phyloP scores from a whole-genome alignment of 768 basidiomycete genomes.

The Trametes cubensis region DNA sequence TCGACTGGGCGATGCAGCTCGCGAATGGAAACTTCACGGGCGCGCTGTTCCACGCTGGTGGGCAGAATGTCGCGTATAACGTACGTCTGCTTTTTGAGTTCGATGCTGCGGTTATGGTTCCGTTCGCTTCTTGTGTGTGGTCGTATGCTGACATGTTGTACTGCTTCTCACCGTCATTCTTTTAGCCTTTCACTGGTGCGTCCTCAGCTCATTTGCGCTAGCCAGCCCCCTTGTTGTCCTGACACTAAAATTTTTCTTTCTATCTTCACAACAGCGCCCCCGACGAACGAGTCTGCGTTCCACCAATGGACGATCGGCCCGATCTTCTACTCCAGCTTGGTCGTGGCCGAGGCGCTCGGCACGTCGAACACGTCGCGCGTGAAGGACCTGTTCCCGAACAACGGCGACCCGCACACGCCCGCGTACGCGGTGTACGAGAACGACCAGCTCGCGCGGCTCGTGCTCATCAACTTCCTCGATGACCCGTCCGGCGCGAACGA shows the following conservation, averaged over 20 bases:
- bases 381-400: slow-evolving; percentile 42
- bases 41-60: slow-evolving; percentile 50
- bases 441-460: slow-evolving; percentile 44
- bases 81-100: slow-evolving; percentile 26
- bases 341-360: slow-evolving; percentile 51
- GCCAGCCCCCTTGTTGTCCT: neutral
- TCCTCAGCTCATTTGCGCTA: neutral
- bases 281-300: slow-evolving; percentile 42
- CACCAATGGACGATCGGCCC: slow-evolving; percentile 52
- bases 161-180: neutral
- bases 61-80: slow-evolving; percentile 52
- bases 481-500: slow-evolving; percentile 46
- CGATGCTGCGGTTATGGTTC: neutral
- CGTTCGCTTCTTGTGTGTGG: too few relatives aligned
- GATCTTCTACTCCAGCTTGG: slow-evolving; percentile 50
- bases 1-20: slow-evolving; percentile 54
- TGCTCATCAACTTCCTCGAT: slow-evolving; percentile 50
- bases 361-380: slow-evolving; percentile 45
- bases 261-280: slow-evolving; percentile 38
- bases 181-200: slow-evolving; percentile 52
- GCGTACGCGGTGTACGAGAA: slow-evolving; percentile 54
- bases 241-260: too few relatives aligned
- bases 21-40: slow-evolving; percentile 49
- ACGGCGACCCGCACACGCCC: slow-evolving; percentile 43
- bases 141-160: too few relatives aligned